Percentiles rank a stretch among this genome's conserved stretches.
phyloP scores from a whole-genome alignment of 2,329 filamentous ascomycete species.

The Sphaerulina vaccinii region DNA sequence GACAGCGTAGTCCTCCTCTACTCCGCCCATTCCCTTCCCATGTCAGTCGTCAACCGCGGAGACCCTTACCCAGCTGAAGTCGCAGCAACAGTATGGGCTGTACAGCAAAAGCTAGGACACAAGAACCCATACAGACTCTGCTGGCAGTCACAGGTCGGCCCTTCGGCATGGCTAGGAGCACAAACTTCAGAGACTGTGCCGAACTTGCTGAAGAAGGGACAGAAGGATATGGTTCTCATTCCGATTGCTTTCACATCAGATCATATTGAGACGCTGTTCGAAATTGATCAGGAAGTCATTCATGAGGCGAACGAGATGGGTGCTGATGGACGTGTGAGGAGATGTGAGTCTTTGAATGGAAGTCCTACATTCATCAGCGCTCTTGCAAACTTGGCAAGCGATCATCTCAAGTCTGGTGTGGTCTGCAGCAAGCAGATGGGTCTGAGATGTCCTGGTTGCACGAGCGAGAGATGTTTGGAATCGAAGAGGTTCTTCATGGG shows the following conservation, averaged over 20 bases:
- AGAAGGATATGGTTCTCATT: slow-evolving; percentile 86
- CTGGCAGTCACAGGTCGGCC: slow-evolving; percentile 98
- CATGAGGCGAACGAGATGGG: slow-evolving; percentile 76
- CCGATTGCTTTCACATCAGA: slow-evolving; percentile 99
- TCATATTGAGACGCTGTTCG: slow-evolving; percentile 95
- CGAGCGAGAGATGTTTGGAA: slow-evolving; percentile 80
- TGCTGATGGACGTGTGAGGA: slow-evolving; percentile 66
- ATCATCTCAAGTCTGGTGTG: slow-evolving; percentile 69
- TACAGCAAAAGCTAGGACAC: slow-evolving; percentile 88
- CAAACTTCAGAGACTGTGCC: slow-evolving; percentile 88
- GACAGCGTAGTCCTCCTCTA: slow-evolving; percentile 84
- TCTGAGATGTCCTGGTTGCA: slow-evolving; percentile 88
- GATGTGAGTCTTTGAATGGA: slow-evolving; percentile 88
- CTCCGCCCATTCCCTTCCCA: slow-evolving; percentile 87
- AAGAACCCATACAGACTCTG: slow-evolving; percentile 89
- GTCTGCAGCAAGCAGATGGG: slow-evolving; percentile 83
- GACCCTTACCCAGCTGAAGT: slow-evolving; percentile 96
- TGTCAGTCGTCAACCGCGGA: slow-evolving; percentile 94
- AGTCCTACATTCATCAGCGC: slow-evolving; percentile 87
- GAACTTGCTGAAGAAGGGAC: slow-evolving; percentile 83
- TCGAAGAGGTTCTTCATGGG: slow-evolving; percentile 64
- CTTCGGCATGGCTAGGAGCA: slow-evolving; percentile 90
- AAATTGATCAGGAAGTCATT: slow-evolving; percentile 93
- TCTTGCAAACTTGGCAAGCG: slow-evolving; percentile 80
- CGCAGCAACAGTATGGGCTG: slow-evolving; percentile 89